Base-by-base conservation (phyloP, 495 filamentous ascomycete species). In the Neurospora sp. region DNA sequence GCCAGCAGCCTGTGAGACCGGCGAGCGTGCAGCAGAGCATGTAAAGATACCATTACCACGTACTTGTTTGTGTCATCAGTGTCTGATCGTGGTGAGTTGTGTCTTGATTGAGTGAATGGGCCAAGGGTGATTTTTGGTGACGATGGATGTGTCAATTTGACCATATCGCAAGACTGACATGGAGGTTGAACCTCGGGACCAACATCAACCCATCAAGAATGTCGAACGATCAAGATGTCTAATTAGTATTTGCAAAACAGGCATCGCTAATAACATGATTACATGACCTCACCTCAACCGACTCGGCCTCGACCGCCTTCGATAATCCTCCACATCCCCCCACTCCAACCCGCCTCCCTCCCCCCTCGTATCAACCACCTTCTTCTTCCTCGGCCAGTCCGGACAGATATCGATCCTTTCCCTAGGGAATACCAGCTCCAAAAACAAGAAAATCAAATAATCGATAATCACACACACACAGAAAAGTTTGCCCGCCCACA, bases 401-500 rank as follows among this genome's bases (percentile, higher is more conserved):
- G 91, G 89, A 20, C 93, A 93, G 74, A 94, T 88, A 76, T 98
- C 96, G 74, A 99, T 98, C 69, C 87, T 87, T 37, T 90, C 89
- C 69, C 94, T 86, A 0, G 96, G 96, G 72, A 90, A 94, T 83
- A 89, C 91, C 82, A 96, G 88, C 81, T 98, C 96, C 59, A 98
- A 83, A 70, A 95, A 88, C 39, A 96, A 85, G 74, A 92, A 97
- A 69, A 99, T 84, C 74, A 99, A 79, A 76, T 95, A 98, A 79
- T 99, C 96, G 66, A 99, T 91, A 74, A 98, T 90, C 18, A 95
- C 94, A 73, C 94, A 98, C 3, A 99, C 82, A 76, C 94, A 97
- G 78, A 99, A 99, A 31, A 99, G 82, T 82, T 99, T 99, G 9
- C 96, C 96, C 11, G 96, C 96, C 96, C 96, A 99, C 46, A 98